Percentiles rank a stretch among this genome's conserved stretches.
Evolutionary conservation across 192 early-diverging fungal species (phyloP).

Genomic region (Glomus cerebriforme): DNA sequence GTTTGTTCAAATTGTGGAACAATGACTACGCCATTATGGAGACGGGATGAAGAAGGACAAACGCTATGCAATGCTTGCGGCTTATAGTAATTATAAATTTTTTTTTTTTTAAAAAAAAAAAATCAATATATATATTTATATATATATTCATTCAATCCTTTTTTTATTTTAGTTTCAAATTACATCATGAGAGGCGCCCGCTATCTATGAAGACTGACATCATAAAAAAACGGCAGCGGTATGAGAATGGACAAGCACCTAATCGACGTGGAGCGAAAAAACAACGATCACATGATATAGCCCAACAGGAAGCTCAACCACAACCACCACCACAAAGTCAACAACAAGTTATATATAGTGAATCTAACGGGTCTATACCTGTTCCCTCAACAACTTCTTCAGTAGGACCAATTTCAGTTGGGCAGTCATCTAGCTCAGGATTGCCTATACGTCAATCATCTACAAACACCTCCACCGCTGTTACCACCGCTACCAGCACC

Average conservation of each 20-base stretch:
- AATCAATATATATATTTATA: neutral
- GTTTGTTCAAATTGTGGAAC: conserved; percentile 76
- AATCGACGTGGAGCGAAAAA: conserved; percentile 30
- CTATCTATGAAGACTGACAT: conserved; percentile 56
- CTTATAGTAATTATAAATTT: conserved; percentile 48
- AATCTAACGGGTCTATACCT: neutral
- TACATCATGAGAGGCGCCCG: conserved; percentile 54
- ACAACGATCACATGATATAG: conserved; percentile 11
- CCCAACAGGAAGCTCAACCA: neutral
- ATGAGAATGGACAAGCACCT: conserved; percentile 42
- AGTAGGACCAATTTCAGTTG: neutral
- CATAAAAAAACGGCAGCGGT: conserved; percentile 53
- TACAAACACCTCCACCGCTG: neutral
- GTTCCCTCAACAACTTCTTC: neutral
- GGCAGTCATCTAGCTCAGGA: neutral
- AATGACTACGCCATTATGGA: conserved; percentile 92
- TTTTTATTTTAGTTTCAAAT: conserved; percentile 38
- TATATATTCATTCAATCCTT: neutral
- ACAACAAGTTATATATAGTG: conserved; percentile 1
- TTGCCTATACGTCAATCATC: neutral
- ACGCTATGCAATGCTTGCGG: conserved; percentile 56
- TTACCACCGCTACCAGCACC: no score
- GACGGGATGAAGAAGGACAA: conserved; percentile 61
- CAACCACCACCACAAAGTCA: conserved; percentile 7
- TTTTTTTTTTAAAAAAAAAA: neutral